phyloP scores from a whole-genome alignment of 192 early-diverging fungal genomes.

The Umbelopsis sp. region DNA sequence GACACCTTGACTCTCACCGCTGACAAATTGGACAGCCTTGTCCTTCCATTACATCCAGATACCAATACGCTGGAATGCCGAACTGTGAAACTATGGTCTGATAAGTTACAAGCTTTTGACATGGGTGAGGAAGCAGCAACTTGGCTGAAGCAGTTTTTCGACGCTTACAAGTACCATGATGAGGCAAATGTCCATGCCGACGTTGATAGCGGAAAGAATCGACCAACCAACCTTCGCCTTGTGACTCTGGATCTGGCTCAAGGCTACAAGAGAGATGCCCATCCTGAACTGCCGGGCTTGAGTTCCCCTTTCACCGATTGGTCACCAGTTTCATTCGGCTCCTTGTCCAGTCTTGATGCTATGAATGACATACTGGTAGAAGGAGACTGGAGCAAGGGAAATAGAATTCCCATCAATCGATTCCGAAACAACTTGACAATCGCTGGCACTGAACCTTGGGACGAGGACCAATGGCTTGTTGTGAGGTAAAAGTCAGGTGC shows the following conservation, averaged over 20 bases:
- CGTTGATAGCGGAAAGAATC: background rate
- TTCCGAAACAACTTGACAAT: slow-evolving; percentile 41
- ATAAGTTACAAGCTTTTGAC: slow-evolving; percentile 52
- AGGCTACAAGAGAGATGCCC: slow-evolving; percentile 32
- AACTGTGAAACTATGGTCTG: slow-evolving; percentile 43
- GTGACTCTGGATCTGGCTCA: slow-evolving; percentile 27
- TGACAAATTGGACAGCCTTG: slow-evolving; percentile 5
- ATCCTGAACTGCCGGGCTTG: slow-evolving; percentile 33
- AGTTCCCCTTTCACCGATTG: slow-evolving; percentile 35
- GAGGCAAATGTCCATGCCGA: background rate
- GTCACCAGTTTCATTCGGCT: slow-evolving; percentile 41
- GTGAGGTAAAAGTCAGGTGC: slow-evolving; percentile 18
- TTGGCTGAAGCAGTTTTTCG: slow-evolving; percentile 55
- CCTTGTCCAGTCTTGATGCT: slow-evolving; percentile 18
- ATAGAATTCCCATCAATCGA: slow-evolving; percentile 26
- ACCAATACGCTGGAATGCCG: slow-evolving; percentile 14
- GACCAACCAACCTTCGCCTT: background rate
- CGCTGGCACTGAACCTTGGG: slow-evolving; percentile 33
- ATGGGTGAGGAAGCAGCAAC: slow-evolving; percentile 63
- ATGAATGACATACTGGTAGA: slow-evolving; percentile 27
- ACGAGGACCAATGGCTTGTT: slow-evolving; percentile 43
- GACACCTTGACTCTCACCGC: slow-evolving; percentile 25
- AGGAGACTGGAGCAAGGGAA: slow-evolving; percentile 24
- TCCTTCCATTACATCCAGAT: slow-evolving; percentile 33
- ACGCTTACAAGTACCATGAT: slow-evolving; percentile 18